Base-by-base conservation (phyloP, 192 early-diverging fungal genomes). In the Geranomyces variabilis region DNA sequence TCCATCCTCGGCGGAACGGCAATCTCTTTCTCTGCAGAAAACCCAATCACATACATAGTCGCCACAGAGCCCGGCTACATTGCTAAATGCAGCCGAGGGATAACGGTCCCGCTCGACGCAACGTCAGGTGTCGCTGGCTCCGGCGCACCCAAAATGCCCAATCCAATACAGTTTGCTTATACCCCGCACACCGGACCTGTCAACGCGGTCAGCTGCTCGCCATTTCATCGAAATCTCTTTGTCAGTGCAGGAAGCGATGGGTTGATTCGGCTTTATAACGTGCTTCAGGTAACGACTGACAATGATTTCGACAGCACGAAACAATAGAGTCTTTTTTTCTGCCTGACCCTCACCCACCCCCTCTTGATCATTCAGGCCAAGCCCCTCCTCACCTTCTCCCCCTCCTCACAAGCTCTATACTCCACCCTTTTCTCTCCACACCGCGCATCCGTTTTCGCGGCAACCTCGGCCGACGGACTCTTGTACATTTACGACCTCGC, bases 11-110 rank as follows among this genome's bases (percentile, higher is more conserved):
- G 68, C 14, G 68, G 64, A 13, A 67, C 53, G 10, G 22, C 31
- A 10, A 29, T 74, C 21, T n/a, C 55, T 2, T 59, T 67, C 34
- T 30, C 63, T 12, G 21, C 34, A 12, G 64, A 74, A 22, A 58
- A 74, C 10, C 48, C 51, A 1, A 67, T 53, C 21, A 30, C 56
- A 12, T 79, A 70, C 59, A 53, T 80, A 10, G 51, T 76, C 5
- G 80, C 74, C 0, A 82, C 83, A 10, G 83, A 85, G 65, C 57
- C 74, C n/a, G 83, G 83, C 29, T 77, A 75, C 53, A 66, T 85
- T 28, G 60, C 74, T 47, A 80, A 81, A 51, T 82, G 80, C 72
- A 69, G 36, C 26, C 43, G 47, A 15, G 17, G 34, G 21, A 43
- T 46, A 8, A 30, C 64, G n/a, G 53, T 43, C 13, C 31, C 21